Conservation (phyloP, 768 basidiomycete genomes). For the Hygrophorus russula region DNA sequence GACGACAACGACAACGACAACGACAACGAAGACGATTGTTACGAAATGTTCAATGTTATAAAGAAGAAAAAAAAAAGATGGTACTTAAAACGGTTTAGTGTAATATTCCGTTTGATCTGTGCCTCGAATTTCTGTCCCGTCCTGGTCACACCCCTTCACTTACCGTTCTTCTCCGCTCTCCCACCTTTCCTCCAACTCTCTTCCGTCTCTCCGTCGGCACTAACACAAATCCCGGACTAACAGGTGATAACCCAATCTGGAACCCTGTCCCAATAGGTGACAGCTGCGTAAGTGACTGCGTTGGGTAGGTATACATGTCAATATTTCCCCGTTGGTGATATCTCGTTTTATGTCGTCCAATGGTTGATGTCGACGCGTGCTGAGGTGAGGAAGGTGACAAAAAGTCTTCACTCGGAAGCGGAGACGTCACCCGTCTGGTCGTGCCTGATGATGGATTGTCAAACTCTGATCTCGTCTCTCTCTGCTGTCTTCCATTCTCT, state of each 20-base stretch:
- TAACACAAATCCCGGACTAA: conserved; percentile 71
- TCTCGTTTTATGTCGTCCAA: not conserved
- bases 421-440: not conserved
- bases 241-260: conserved; percentile 64
- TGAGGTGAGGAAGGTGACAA: not conserved
- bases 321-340: not conserved
- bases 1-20: no score
- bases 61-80: not conserved
- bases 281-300: not conserved
- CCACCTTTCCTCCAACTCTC: conserved; percentile 16
- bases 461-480: conserved; percentile 16
- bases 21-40: no score
- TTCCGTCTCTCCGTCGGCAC: conserved; percentile 39
- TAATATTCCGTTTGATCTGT: conserved; percentile 71
- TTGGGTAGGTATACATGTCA: not conserved
- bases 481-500: conserved; percentile 13
- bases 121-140: conserved; percentile 68
- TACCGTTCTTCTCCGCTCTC: conserved; percentile 32
- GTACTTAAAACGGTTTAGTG: no score
- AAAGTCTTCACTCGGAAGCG: not conserved
- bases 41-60: no score
- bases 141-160: conserved; percentile 58
- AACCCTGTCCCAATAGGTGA: conserved; percentile 37
- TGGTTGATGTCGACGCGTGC: not conserved
- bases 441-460: not conserved